These are phyloP conservation scores for Geranomyces michiganensis DNA, from an alignment of 192 early-diverging fungal species.

Conservation along the genomic window DNA sequence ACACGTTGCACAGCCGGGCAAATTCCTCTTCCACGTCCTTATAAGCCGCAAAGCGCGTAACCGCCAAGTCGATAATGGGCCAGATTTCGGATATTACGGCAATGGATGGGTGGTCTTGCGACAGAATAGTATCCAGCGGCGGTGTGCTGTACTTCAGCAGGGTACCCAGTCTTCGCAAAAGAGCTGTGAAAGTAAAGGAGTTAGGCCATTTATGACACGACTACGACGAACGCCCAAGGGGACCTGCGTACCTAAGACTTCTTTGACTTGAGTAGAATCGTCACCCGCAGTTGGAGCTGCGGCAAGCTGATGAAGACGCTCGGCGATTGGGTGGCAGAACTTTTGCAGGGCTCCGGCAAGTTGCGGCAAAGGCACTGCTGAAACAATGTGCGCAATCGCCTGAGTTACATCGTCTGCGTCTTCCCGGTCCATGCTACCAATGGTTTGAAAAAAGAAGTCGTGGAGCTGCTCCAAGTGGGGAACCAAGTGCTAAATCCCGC, in stretches of 20 bases:
- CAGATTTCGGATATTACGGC: slow-evolving; percentile 69
- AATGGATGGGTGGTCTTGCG: slow-evolving; percentile 64
- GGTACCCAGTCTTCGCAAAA: slow-evolving; percentile 60
- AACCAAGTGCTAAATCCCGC: slow-evolving; percentile 61
- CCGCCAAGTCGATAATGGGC: slow-evolving; percentile 64
- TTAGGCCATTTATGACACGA: too few species aligned
- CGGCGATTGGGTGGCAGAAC: slow-evolving; percentile 76
- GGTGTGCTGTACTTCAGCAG: slow-evolving; percentile 18
- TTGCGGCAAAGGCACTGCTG: slow-evolving; percentile 68
- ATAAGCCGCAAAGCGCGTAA: slow-evolving; percentile 47
- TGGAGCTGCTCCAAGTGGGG: slow-evolving; percentile 80
- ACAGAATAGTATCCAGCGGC: slow-evolving; percentile 30
- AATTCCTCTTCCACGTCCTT: slow-evolving; percentile 54
- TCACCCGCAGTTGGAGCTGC: slow-evolving; percentile 1
- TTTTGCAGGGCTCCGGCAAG: slow-evolving; percentile 56
- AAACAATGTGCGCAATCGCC: slow-evolving; percentile 86
- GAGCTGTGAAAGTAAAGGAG: slow-evolving; percentile 36
- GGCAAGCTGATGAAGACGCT: slow-evolving; percentile 67
- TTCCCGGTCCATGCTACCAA: slow-evolving; percentile 63
- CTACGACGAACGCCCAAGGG: too few species aligned
- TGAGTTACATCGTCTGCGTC: slow-evolving; percentile 83
- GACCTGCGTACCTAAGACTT: slow-evolving; percentile 18
- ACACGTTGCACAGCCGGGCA: slow-evolving; percentile 60
- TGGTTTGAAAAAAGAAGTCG: slow-evolving; percentile 77
- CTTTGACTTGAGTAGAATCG: slow-evolving; percentile 22